Percentiles rank a stretch among this genome's conserved stretches.
Evolutionary conservation across 352 stramenopile genomes (phyloP).

Genomic region (Pilasporangium apinafurcum): DNA sequence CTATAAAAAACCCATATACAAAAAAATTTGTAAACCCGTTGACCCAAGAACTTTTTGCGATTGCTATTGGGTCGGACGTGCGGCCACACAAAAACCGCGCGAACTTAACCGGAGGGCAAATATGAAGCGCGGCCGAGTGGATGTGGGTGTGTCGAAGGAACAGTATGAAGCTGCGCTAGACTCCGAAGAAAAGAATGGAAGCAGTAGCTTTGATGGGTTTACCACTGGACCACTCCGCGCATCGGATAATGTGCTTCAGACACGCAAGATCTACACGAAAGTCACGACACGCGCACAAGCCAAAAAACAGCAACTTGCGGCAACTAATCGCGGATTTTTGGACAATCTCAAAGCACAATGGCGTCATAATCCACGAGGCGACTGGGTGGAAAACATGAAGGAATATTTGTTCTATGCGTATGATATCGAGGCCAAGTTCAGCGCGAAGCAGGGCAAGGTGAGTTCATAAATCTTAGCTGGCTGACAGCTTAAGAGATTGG

Average conservation of each 20-base stretch:
- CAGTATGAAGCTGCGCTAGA: constrained; percentile 47
- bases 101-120: too few species aligned
- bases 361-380: constrained; percentile 48
- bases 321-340: constrained; percentile 68
- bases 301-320: constrained; percentile 42
- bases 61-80: too few species aligned
- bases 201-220: too few species aligned
- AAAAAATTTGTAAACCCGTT: too few species aligned
- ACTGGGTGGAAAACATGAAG: constrained; percentile 72
- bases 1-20: too few species aligned
- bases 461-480: too few species aligned
- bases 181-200: too few species aligned
- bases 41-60: too few species aligned
- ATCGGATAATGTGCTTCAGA: constrained; percentile 36
- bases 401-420: constrained; percentile 74
- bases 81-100: too few species aligned
- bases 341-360: constrained; percentile 54
- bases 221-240: constrained; percentile 37
- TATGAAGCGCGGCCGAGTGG: constrained; percentile 66
- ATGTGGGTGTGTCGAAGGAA: constrained; percentile 71
- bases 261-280: constrained; percentile 31
- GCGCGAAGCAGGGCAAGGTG: constrained; percentile 27
- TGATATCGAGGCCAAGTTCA: constrained; percentile 57
- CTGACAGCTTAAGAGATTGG: too few species aligned
- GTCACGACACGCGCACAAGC: constrained; percentile 25